Evolutionary conservation across 2,329 filamentous ascomycete genomes (phyloP).

Genomic region (Tricladium varicosporioides): DNA sequence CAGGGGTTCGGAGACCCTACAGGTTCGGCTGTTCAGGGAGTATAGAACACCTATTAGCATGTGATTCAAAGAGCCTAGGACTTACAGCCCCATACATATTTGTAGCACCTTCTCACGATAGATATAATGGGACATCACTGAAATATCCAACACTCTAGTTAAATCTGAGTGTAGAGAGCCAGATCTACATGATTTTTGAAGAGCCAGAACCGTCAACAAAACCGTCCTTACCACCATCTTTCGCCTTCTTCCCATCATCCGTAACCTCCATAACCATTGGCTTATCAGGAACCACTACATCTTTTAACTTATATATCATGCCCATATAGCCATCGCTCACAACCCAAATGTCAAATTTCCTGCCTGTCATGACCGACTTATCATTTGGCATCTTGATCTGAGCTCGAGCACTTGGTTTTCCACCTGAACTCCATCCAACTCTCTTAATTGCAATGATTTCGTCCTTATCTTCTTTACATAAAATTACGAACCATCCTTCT

Average conservation of each 20-base stretch:
- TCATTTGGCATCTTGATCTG: slow-evolving; percentile 57
- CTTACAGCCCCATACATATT: no score
- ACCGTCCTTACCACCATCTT: no score
- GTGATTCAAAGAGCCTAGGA: no score
- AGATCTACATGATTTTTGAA: no score
- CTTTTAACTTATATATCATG: slow-evolving; percentile 48
- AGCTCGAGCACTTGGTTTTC: slow-evolving; percentile 51
- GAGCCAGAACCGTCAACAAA: no score
- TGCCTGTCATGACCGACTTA: slow-evolving; percentile 38
- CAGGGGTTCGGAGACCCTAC: no score
- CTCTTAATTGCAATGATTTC: slow-evolving; percentile 86
- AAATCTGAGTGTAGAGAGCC: no score
- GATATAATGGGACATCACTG: no score
- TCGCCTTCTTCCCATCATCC: not conserved
- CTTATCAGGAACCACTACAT: slow-evolving; percentile 18
- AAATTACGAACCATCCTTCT: slow-evolving; percentile 86
- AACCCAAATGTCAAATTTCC: slow-evolving; percentile 69
- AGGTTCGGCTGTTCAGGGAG: no score
- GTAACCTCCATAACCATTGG: not conserved
- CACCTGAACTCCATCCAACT: slow-evolving; percentile 62
- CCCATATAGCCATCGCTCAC: slow-evolving; percentile 84
- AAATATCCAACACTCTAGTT: no score
- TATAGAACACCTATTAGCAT: no score
- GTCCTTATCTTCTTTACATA: slow-evolving; percentile 64
- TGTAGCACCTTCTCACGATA: no score